phyloP scores from a whole-genome alignment of 805 yeast species.

The Vanderwaltozyma tropicalis region DNA sequence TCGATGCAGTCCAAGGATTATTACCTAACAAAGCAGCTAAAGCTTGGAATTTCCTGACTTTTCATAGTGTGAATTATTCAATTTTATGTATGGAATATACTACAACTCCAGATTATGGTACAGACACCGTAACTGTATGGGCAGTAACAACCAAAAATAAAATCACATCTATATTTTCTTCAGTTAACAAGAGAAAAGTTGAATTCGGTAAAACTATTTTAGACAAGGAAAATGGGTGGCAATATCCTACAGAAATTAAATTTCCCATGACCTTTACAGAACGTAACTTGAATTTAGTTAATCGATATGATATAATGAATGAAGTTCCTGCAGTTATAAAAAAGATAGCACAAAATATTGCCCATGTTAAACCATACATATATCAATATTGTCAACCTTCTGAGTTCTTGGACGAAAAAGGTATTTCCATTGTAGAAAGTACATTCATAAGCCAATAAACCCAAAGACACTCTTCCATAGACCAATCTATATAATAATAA shows the following conservation, averaged over 20 bases:
- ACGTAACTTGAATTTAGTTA: conserved; percentile 53
- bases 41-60: conserved; percentile 75
- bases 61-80: conserved; percentile 55
- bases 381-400: conserved; percentile 68
- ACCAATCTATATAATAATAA: background rate
- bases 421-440: conserved; percentile 64
- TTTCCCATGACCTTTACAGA: conserved; percentile 26
- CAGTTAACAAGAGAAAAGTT: conserved; percentile 42
- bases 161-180: conserved; percentile 37
- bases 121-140: conserved; percentile 20
- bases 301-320: conserved; percentile 80
- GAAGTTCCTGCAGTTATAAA: conserved; percentile 77
- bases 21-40: conserved; percentile 89
- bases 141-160: conserved; percentile 43
- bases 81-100: conserved; percentile 78
- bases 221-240: conserved; percentile 68
- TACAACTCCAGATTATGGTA: conserved; percentile 66
- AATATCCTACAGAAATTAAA: conserved; percentile 44
- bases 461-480: too few relatives aligned
- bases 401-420: conserved; percentile 44
- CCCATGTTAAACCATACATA: conserved; percentile 76
- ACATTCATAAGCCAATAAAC: conserved; percentile 47
- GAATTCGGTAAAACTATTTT: conserved; percentile 23
- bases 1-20: conserved; percentile 86
- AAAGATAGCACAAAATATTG: conserved; percentile 66